Evolutionary conservation across 257 asterid genomes (phyloP).

Genomic region (Solanum virginianum): DNA sequence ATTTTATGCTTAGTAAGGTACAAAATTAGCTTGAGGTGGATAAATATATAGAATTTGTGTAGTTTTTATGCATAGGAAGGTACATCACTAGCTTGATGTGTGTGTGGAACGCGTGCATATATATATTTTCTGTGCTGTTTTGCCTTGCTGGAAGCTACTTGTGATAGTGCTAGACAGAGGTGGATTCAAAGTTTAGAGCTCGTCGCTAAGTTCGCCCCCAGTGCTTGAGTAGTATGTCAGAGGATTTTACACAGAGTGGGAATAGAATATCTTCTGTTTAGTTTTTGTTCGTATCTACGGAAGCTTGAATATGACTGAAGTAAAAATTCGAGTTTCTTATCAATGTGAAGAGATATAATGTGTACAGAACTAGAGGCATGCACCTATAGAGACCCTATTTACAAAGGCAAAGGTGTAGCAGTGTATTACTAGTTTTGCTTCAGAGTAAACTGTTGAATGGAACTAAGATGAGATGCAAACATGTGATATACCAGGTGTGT

Average conservation of each 20-base stretch:
- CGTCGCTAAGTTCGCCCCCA: not conserved
- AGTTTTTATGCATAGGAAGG: not conserved
- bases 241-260: not conserved
- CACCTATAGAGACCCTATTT: not conserved
- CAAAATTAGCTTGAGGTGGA: not conserved
- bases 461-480: not conserved
- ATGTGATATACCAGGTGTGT: not conserved
- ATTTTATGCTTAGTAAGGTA: not conserved
- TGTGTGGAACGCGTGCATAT: not conserved
- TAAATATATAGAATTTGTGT: not conserved
- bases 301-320: not conserved
- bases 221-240: not conserved
- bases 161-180: not conserved
- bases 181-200: not conserved
- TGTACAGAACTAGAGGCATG: not conserved
- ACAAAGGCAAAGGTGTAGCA: not conserved
- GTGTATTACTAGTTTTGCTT: not conserved
- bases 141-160: not conserved
- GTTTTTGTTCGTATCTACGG: not conserved
- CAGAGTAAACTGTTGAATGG: not conserved
- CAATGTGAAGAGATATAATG: not conserved
- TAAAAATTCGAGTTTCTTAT: not conserved
- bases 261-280: not conserved
- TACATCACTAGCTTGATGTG: not conserved
- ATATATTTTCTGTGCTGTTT: not conserved